These are phyloP conservation scores for Hypoxylon sp. DNA, from an alignment of 2,329 filamentous ascomycete species.

Conservation along the genomic window DNA sequence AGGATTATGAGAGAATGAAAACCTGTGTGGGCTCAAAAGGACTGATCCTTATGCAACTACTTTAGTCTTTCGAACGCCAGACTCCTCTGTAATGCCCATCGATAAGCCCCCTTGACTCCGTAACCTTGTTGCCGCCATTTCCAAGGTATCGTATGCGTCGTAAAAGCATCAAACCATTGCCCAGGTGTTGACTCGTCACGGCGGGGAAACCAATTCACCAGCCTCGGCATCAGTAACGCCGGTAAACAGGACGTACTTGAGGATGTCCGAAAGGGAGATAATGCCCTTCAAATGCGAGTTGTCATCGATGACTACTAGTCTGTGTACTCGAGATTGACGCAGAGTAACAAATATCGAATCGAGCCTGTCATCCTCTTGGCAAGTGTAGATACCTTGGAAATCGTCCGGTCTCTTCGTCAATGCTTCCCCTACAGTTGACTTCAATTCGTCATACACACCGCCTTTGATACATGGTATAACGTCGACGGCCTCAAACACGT, in stretches of 20 bases:
- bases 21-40: constrained; percentile 47
- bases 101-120: constrained; percentile 29
- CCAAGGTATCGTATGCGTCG: constrained; percentile 42
- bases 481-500: constrained; percentile 98
- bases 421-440: constrained; percentile 88
- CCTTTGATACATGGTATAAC: constrained; percentile 97
- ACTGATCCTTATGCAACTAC: constrained; percentile 46
- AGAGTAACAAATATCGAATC: constrained; percentile 98
- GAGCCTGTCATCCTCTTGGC: constrained; percentile 89
- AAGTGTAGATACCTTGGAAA: constrained; percentile 97
- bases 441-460: constrained; percentile 90
- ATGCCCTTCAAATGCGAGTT: constrained; percentile 88
- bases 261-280: constrained; percentile 93
- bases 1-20: constrained; percentile 38
- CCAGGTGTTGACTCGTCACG: constrained; percentile 38
- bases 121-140: constrained; percentile 37
- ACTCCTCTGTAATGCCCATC: constrained; percentile 55
- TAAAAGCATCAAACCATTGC: constrained; percentile 23
- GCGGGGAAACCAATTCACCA: constrained; percentile 57
- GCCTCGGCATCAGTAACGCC: constrained; percentile 71
- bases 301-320: constrained; percentile 93
- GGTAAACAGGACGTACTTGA: constrained; percentile 91
- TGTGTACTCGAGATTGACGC: constrained; percentile 92
- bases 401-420: constrained; percentile 89
- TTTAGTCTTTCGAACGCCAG: constrained; percentile 53